Evolutionary conservation across 257 asterid species (phyloP), one percentile per base, ranked within the genome.

Genomic region (Gynochthodes officinalis): DNA sequence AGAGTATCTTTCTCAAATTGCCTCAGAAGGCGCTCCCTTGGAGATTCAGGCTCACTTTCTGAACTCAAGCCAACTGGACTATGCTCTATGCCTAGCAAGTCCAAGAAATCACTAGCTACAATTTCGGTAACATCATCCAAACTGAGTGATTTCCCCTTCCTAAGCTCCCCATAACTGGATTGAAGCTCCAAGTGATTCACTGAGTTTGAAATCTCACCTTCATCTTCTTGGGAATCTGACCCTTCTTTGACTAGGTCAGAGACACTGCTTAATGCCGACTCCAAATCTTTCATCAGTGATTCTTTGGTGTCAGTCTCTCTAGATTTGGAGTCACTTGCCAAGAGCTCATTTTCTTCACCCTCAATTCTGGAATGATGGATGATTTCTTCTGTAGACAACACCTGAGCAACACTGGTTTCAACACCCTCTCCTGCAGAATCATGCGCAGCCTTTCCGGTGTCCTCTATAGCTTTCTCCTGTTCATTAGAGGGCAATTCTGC

Each of bases 21-120:
- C 84, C 94, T 83, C 62, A 91, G 85, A 35, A 95, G 75, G 50
- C 86, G 86, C 78, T 88, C 98, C 82, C 99, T 82, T 8, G 99
- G 99, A 60, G 98, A 95, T 60, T 90, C 98, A 0, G 98, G 93
- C 77, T 94, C 98, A 64, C 97, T 90, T 79, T 85, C 96, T 32
- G 96, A 92, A 82, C 90, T 90, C 79, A 81, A 78, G 80, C 90
- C 88, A 71, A 81, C 73, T 73, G 96, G 96, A 77, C 92, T 85
- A 42, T 87, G 85, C 80, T 91, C 95, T 72, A 90, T 79, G 43
- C 96, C 97, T 68, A 89, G 83, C 92, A 90, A 84, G 64, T 90
- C 90, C 81, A 95, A 69, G 92, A 95, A 92, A 77, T 90, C 98
- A 75, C 72, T 77, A 25, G 97, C 97, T 52, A 90, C 89, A 13